Percentiles rank a stretch among this genome's conserved stretches.
These are phyloP conservation scores for Fusarium dimerum DNA, from an alignment of 2,329 filamentous ascomycete genomes.

Conservation along the genomic window DNA sequence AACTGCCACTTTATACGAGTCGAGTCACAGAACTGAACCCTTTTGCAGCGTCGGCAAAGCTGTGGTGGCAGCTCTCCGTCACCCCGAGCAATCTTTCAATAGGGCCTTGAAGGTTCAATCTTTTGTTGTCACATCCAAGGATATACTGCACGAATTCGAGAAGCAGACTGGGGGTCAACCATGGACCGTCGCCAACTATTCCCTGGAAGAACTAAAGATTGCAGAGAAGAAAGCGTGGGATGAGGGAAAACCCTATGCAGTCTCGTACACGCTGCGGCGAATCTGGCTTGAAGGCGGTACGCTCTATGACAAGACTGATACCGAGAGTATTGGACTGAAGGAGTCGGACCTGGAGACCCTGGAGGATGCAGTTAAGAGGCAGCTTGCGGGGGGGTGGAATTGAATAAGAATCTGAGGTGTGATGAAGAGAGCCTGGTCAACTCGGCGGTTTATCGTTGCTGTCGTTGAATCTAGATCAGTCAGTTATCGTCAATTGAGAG, in stretches of 20 bases:
- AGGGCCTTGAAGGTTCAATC: constrained; percentile 68
- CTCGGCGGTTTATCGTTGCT: too few species aligned
- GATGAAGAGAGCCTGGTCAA: too few species aligned
- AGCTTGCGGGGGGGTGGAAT: constrained; percentile 18
- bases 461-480: too few species aligned
- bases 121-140: constrained; percentile 64
- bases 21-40: not conserved
- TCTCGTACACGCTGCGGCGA: constrained; percentile 60
- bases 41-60: constrained; percentile 64
- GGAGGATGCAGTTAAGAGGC: constrained; percentile 26
- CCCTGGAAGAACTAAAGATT: constrained; percentile 54
- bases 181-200: constrained; percentile 38
- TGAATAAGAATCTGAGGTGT: too few species aligned
- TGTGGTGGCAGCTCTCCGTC: constrained; percentile 61
- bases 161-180: constrained; percentile 58
- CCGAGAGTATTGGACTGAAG: constrained; percentile 54
- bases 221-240: constrained; percentile 63
- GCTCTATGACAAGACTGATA: constrained; percentile 68
- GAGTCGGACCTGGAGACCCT: constrained; percentile 55
- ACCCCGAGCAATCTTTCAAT: constrained; percentile 54
- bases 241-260: constrained; percentile 51
- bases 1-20: too few species aligned
- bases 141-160: constrained; percentile 68
- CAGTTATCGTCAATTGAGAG: too few species aligned
- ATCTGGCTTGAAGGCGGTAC: constrained; percentile 77